phyloP scores from a whole-genome alignment of 805 yeast species.

The Candida sanyiensis region DNA sequence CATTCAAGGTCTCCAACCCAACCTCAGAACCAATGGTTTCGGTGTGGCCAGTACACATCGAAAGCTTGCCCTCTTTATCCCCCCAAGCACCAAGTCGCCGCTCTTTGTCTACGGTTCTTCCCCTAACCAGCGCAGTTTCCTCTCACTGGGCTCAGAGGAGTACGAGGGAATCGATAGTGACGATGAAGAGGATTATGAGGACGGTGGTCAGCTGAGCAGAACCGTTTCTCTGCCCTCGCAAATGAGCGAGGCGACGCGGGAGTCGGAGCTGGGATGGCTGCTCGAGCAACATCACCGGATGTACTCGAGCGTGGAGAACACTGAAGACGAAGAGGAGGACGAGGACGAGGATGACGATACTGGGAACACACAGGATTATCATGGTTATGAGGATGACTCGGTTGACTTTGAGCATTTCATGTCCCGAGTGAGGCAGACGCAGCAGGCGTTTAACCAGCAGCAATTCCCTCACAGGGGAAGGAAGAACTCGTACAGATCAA shows the following conservation, averaged over 20 bases:
- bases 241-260: constrained; percentile 26
- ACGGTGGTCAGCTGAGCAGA: constrained; percentile 34
- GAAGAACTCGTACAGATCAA: constrained; percentile 19
- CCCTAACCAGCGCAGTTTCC: constrained; percentile 33
- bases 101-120: constrained; percentile 29
- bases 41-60: constrained; percentile 38
- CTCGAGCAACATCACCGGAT: constrained; percentile 35
- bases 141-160: constrained; percentile 36
- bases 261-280: constrained; percentile 35
- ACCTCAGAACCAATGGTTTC: constrained; percentile 35
- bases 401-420: constrained; percentile 20
- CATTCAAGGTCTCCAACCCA: constrained; percentile 31
- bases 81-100: constrained; percentile 38
- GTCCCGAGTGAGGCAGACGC: constrained; percentile 20
- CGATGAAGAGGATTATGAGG: constrained; percentile 24
- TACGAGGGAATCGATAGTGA: constrained; percentile 23
- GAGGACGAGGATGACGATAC: constrained; percentile 14
- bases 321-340: constrained; percentile 18
- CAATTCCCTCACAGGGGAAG: constrained; percentile 4
- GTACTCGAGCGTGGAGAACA: constrained; percentile 27
- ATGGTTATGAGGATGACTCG: constrained; percentile 22
- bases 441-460: constrained; percentile 1
- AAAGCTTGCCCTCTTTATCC: constrained; percentile 33
- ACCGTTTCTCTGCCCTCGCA: constrained; percentile 38
- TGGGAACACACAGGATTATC: constrained; percentile 12